Conservation (phyloP, 2,329 filamentous ascomycete species). For the Aspergillus spinulosporus region DNA sequence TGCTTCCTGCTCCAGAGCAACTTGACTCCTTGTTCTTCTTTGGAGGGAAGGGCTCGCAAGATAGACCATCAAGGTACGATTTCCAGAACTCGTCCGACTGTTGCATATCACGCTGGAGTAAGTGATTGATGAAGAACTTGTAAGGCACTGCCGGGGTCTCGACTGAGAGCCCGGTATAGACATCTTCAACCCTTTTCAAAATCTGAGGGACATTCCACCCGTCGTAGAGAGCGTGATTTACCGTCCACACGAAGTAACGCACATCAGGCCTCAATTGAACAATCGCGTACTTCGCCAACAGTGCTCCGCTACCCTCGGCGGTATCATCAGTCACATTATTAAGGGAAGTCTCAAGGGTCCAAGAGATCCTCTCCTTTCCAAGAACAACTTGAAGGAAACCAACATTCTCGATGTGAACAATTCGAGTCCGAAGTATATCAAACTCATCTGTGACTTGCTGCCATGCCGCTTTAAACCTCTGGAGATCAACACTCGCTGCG, state of each 20-base stretch:
- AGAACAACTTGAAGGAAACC: constrained; percentile 46
- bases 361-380: constrained; percentile 35
- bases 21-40: constrained; percentile 25
- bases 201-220: constrained; percentile 47
- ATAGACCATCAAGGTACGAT: constrained; percentile 30
- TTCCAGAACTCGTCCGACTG: constrained; percentile 38
- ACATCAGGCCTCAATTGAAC: constrained; percentile 27
- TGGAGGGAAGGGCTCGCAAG: constrained; percentile 30
- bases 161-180: constrained; percentile 29
- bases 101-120: constrained; percentile 28
- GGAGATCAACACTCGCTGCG: constrained; percentile 39
- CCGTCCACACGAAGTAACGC: constrained; percentile 50
- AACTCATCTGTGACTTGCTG: constrained; percentile 46
- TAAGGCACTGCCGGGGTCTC: constrained; percentile 24
- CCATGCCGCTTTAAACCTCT: constrained; percentile 50
- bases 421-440: constrained; percentile 52
- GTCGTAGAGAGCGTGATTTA: constrained; percentile 57
- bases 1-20: constrained; percentile 28
- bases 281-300: constrained; percentile 40
- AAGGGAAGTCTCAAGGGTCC: constrained; percentile 34
- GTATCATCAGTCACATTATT: constrained; percentile 27
- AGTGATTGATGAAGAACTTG: constrained; percentile 34
- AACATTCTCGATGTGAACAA: constrained; percentile 41
- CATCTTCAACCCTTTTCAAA: constrained; percentile 39
- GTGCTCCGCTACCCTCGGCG: constrained; percentile 36